A percentile compares a stretch with the other conserved stretches of the same genome.
Evolutionary conservation across 139 green algal species (phyloP).

Genomic region (Chlorella sp.): DNA sequence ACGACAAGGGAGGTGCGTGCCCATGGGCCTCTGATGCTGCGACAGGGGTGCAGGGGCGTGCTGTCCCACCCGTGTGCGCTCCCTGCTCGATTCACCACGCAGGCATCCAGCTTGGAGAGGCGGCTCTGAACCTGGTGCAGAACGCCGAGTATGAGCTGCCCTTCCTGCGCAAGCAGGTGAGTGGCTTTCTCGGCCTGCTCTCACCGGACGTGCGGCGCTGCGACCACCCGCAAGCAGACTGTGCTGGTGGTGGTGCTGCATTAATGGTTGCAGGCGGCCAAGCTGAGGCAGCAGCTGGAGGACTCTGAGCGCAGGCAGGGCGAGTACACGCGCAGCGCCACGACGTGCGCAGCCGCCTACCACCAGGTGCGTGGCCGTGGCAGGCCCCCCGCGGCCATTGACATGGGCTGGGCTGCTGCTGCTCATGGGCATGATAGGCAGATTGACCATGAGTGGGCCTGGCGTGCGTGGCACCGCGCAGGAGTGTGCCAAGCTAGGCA

Average conservation of each 20-base stretch:
- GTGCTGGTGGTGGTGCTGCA: background rate
- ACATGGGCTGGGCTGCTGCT: too few relatives aligned
- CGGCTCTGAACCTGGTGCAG: slow-evolving; percentile 42
- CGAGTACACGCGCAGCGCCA: slow-evolving; percentile 53
- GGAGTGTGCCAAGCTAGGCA: slow-evolving; percentile 49
- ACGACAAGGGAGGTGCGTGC: slow-evolving; percentile 15
- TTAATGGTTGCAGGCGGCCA: slow-evolving; percentile 3
- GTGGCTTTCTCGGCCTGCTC: background rate
- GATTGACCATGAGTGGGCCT: background rate
- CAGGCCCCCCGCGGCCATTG: background rate
- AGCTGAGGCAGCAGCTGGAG: slow-evolving; percentile 38
- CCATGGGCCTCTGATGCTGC: background rate
- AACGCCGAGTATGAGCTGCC: slow-evolving; percentile 78
- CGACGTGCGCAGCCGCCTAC: slow-evolving; percentile 38
- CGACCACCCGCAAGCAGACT: background rate
- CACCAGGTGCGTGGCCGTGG: slow-evolving; percentile 27
- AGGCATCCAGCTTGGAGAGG: slow-evolving; percentile 67
- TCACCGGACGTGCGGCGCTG: background rate
- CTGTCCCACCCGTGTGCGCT: background rate
- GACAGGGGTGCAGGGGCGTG: background rate
- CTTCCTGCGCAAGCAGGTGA: slow-evolving; percentile 50
- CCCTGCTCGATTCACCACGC: background rate
- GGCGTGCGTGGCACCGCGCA: slow-evolving; percentile 9
- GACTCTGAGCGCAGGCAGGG: slow-evolving; percentile 54
- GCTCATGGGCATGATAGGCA: background rate